phyloP scores from a whole-genome alignment of 805 yeast species.

The Cyberlindnera mrakii region DNA sequence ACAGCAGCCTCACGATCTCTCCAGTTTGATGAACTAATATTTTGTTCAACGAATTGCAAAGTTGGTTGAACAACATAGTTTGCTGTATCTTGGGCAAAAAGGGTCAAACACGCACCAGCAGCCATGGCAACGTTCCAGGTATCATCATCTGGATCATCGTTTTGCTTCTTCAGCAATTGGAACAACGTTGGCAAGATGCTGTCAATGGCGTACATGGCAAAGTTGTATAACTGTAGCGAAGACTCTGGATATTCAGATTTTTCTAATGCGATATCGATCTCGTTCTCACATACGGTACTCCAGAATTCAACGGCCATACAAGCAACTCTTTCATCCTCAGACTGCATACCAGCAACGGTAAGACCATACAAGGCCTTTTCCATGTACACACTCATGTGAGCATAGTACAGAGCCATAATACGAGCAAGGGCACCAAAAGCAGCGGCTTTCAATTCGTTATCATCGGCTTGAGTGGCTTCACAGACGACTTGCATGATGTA shows the following conservation, averaged over 20 bases:
- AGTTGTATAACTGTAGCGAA: constrained; percentile 56
- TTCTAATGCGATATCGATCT: constrained; percentile 70
- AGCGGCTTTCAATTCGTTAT: constrained; percentile 79
- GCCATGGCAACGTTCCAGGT: constrained; percentile 99
- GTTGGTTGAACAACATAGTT: constrained; percentile 83
- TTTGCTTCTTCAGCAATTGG: constrained; percentile 74
- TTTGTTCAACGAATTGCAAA: constrained; percentile 72
- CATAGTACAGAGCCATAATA: constrained; percentile 85
- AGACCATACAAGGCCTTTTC: constrained; percentile 90
- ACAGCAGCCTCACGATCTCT: constrained; percentile 93
- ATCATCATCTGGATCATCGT: constrained; percentile 91
- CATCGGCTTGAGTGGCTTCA: constrained; percentile 93
- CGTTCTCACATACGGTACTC: constrained; percentile 99
- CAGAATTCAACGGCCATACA: constrained; percentile 99
- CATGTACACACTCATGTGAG: constrained; percentile 91
- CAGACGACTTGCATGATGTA: constrained; percentile 98
- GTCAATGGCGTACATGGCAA: constrained; percentile 76
- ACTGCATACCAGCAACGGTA: constrained; percentile 89
- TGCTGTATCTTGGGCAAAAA: constrained; percentile 88
- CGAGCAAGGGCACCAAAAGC: constrained; percentile 94
- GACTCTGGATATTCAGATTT: constrained; percentile 54
- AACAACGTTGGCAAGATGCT: constrained; percentile 87
- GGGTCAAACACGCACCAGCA: constrained; percentile 93
- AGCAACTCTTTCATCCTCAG: constrained; percentile 75
- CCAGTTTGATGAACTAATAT: constrained; percentile 63